Percentiles rank a stretch among this genome's conserved stretches.
Conservation (phyloP, 2,329 filamentous ascomycete species). For the Rutstroemia sp. region DNA sequence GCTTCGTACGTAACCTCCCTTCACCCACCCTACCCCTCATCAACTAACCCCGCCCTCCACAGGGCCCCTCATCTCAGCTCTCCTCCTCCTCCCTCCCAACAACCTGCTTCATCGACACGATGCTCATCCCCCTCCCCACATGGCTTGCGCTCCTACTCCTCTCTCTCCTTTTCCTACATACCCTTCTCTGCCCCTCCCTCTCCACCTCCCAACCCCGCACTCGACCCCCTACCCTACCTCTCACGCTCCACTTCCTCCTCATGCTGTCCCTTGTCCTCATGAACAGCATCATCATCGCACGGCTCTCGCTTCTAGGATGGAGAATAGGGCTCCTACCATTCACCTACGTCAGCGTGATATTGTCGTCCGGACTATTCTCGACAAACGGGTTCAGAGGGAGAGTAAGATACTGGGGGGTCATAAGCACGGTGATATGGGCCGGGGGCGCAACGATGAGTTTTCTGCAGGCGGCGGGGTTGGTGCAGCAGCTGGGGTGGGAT, state of each 20-base stretch:
- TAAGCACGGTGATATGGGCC: slow-evolving; percentile 27
- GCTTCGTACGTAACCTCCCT: too few species aligned
- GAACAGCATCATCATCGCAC: slow-evolving; percentile 29
- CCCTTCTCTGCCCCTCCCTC: slow-evolving; percentile 18
- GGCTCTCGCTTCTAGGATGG: slow-evolving; percentile 25
- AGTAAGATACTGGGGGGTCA: slow-evolving; percentile 21
- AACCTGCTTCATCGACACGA: slow-evolving; percentile 31
- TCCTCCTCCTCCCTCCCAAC: slow-evolving; percentile 30
- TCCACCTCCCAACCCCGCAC: slow-evolving; percentile 16
- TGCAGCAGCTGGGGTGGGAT: slow-evolving; percentile 22
- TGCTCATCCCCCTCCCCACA: slow-evolving; percentile 31
- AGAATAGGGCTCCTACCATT: slow-evolving; percentile 31
- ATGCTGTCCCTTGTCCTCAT: slow-evolving; percentile 28
- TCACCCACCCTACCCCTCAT: too few species aligned
- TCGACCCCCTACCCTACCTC: slow-evolving; percentile 1
- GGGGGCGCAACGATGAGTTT: slow-evolving; percentile 24
- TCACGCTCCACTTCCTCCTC: slow-evolving; percentile 27
- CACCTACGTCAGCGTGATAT: slow-evolving; percentile 26
- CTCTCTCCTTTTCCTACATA: slow-evolving; percentile 19
- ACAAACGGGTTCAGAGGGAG: slow-evolving; percentile 19
- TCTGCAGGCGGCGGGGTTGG: slow-evolving; percentile 27
- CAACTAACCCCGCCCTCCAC: neutral
- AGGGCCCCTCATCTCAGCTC: slow-evolving; percentile 29
- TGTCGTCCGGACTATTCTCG: slow-evolving; percentile 21
- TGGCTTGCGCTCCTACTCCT: slow-evolving; percentile 28